Conservation (phyloP, 306 rosid species). For the Malus fusca region DNA sequence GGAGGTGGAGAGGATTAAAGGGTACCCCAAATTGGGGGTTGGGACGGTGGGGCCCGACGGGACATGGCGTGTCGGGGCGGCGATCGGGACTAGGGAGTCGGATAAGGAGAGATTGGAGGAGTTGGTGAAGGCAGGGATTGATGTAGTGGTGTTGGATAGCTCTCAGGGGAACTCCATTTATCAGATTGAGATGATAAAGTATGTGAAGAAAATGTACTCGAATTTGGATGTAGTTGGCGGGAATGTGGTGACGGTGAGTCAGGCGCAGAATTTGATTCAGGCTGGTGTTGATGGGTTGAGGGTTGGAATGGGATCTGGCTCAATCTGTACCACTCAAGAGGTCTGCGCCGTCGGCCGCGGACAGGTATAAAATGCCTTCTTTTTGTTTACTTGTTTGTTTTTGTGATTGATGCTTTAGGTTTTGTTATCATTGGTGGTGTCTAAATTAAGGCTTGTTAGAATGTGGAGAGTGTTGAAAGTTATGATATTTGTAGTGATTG, state of each 20-base stretch:
- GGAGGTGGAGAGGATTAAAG: constrained; percentile 61
- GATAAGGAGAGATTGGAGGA: constrained; percentile 76
- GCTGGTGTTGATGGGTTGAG: constrained; percentile 91
- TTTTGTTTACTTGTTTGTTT: neutral
- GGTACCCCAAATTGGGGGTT: constrained; percentile 52
- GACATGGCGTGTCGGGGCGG: constrained; percentile 71
- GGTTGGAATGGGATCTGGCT: constrained; percentile 97
- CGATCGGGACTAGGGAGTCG: constrained; percentile 74
- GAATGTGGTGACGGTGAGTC: constrained; percentile 82
- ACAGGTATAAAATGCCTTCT: constrained; percentile 46
- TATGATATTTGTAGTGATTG: neutral
- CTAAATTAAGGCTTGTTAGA: neutral
- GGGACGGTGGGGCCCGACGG: constrained; percentile 74
- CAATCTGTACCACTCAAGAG: constrained; percentile 94
- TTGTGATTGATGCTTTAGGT: neutral
- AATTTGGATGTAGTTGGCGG: constrained; percentile 87
- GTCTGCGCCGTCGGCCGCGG: constrained; percentile 96
- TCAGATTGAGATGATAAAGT: constrained; percentile 85
- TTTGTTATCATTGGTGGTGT: neutral
- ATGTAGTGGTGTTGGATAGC: constrained; percentile 81
- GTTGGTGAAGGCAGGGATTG: constrained; percentile 71
- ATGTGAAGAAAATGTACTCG: constrained; percentile 47
- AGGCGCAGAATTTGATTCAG: constrained; percentile 79
- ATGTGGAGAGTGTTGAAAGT: neutral
- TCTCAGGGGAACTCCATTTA: constrained; percentile 88